Evolutionary conservation across 345 rosid genomes (phyloP).

Genomic region (Eutrema heterophyllum): DNA sequence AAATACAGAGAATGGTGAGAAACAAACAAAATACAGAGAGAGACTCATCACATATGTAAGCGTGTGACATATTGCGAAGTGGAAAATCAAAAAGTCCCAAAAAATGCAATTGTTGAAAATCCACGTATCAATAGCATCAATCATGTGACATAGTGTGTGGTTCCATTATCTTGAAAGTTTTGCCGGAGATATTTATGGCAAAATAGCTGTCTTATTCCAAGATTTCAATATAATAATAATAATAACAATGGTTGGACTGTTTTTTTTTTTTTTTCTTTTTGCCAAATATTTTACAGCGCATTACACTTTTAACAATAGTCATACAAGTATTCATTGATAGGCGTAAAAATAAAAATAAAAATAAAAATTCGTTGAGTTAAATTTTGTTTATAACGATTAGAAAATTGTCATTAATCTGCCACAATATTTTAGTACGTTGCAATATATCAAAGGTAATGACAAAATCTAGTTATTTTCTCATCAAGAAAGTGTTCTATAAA

Average conservation of each 20-base stretch:
- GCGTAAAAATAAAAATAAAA: too few species aligned
- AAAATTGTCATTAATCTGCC: neutral
- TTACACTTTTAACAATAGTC: neutral
- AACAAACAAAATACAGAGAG: neutral
- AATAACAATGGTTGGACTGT: neutral
- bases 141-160: slow-evolving; percentile 20
- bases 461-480: too few species aligned
- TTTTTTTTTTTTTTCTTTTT: neutral
- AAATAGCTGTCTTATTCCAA: neutral
- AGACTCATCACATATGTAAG: neutral
- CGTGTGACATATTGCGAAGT: slow-evolving; percentile 14
- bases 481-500: too few species aligned
- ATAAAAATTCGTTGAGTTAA: neutral
- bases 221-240: neutral
- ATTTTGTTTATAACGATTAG: neutral
- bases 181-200: slow-evolving; percentile 19
- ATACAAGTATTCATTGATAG: neutral
- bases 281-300: neutral
- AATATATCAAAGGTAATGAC: neutral
- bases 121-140: neutral
- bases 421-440: neutral
- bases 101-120: neutral
- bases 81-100: neutral
- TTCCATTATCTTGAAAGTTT: slow-evolving; percentile 14
- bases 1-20: slow-evolving; percentile 2